Evolutionary conservation across 352 stramenopile species (phyloP).

Genomic region (Phytopythium aichiense): DNA sequence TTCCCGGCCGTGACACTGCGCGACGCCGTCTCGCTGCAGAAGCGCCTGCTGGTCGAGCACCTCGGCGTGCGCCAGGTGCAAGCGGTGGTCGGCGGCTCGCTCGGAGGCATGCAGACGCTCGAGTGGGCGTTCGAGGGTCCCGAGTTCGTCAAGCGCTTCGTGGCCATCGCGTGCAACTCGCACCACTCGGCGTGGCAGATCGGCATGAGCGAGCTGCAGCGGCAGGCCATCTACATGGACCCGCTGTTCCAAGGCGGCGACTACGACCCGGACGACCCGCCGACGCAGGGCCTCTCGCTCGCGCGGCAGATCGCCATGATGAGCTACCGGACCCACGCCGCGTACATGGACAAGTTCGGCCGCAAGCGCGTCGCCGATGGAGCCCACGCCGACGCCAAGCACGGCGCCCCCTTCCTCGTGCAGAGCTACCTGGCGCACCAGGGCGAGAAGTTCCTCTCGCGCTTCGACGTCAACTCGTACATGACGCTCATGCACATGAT

Average conservation of each 20-base stretch:
- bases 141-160: constrained; percentile 84
- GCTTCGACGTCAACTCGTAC: constrained; percentile 96
- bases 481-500: constrained; percentile 95
- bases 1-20: constrained; percentile 92
- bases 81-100: constrained; percentile 93
- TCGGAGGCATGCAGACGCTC: constrained; percentile 97
- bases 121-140: constrained; percentile 92
- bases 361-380: constrained; percentile 34
- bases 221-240: constrained; percentile 96
- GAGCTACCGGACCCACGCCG: constrained; percentile 91
- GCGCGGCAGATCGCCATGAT: constrained; percentile 97
- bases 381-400: constrained; percentile 21
- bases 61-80: constrained; percentile 83
- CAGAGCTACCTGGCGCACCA: constrained; percentile 90
- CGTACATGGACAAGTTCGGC: constrained; percentile 93
- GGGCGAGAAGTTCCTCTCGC: constrained; percentile 93
- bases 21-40: constrained; percentile 91
- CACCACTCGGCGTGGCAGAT: constrained; percentile 97
- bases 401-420: constrained; percentile 56
- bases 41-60: constrained; percentile 86
- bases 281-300: constrained; percentile 82
- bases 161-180: constrained; percentile 93
- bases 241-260: constrained; percentile 84
- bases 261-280: constrained; percentile 65
- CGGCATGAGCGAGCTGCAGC: constrained; percentile 93